These are phyloP conservation scores for Papiliotrema terrestris DNA, from an alignment of 1,284 basidiomycete species.

Conservation along the genomic window DNA sequence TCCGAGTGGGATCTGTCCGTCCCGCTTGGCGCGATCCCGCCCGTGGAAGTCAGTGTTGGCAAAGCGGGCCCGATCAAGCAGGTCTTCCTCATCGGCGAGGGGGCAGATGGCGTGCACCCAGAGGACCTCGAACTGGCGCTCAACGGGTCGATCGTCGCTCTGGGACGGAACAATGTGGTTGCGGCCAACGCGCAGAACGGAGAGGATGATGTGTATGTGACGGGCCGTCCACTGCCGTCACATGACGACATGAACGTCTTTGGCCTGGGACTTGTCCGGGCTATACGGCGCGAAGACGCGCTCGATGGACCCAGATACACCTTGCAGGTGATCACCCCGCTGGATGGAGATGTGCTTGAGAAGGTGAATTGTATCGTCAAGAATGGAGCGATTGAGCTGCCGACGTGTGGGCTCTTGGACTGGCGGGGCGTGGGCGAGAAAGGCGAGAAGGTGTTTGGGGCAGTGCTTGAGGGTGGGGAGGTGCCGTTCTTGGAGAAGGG, in stretches of 20 bases:
- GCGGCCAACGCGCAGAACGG: no score
- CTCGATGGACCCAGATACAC: no score
- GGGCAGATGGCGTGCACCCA: slow-evolving; percentile 67
- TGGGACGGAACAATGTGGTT: neutral
- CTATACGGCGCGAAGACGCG: slow-evolving; percentile 49
- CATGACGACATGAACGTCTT: slow-evolving; percentile 60
- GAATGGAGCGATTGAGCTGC: slow-evolving; percentile 77
- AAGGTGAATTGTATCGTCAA: slow-evolving; percentile 61
- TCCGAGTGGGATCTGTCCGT: slow-evolving; percentile 63
- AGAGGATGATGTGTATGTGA: slow-evolving; percentile 54
- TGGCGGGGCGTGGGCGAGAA: slow-evolving; percentile 45
- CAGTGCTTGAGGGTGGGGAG: slow-evolving; percentile 57
- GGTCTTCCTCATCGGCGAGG: slow-evolving; percentile 65
- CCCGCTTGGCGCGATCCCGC: slow-evolving; percentile 64
- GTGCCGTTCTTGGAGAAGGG: slow-evolving; percentile 77
- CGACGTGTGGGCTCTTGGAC: slow-evolving; percentile 82
- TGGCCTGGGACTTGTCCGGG: slow-evolving; percentile 71
- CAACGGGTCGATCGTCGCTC: slow-evolving; percentile 73
- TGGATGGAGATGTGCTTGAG: slow-evolving; percentile 55
- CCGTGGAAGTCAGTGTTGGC: slow-evolving; percentile 63
- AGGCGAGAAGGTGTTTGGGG: slow-evolving; percentile 38
- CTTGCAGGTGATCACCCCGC: slow-evolving; percentile 69
- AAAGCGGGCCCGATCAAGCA: slow-evolving; percentile 55
- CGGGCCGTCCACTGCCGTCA: slow-evolving; percentile 55
- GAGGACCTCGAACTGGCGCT: slow-evolving; percentile 67